phyloP scores from a whole-genome alignment of 768 basidiomycete genomes.

The Xanthoconium stramineum region DNA sequence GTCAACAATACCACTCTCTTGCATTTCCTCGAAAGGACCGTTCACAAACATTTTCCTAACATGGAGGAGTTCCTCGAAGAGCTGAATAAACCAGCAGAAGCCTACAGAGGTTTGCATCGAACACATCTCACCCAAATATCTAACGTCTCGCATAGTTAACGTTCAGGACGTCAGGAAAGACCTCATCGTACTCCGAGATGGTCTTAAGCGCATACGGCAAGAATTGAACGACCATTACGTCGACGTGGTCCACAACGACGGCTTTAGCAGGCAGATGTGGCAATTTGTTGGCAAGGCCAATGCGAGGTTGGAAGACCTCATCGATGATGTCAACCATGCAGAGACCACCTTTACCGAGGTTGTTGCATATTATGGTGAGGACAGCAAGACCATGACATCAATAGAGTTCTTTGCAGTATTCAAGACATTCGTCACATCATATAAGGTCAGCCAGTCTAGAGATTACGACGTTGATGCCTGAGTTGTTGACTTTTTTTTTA shows the following conservation, averaged over 20 bases:
- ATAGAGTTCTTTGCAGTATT: slow-evolving; percentile 96
- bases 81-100: slow-evolving; percentile 84
- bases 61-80: slow-evolving; percentile 90
- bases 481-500: slow-evolving; percentile 29
- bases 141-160: slow-evolving; percentile 57
- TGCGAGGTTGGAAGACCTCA: slow-evolving; percentile 73
- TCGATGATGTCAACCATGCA: slow-evolving; percentile 84
- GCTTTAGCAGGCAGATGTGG: slow-evolving; percentile 91
- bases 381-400: slow-evolving; percentile 80
- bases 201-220: slow-evolving; percentile 73
- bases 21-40: slow-evolving; percentile 89
- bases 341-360: slow-evolving; percentile 83
- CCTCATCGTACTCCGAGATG: slow-evolving; percentile 66
- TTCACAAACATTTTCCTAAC: slow-evolving; percentile 81
- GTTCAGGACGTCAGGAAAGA: slow-evolving; percentile 81
- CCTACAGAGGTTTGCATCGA: slow-evolving; percentile 73
- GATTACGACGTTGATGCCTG: not conserved
- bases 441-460: slow-evolving; percentile 51
- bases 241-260: slow-evolving; percentile 66
- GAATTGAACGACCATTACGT: slow-evolving; percentile 80
- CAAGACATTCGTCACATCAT: slow-evolving; percentile 95
- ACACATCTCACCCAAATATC: not conserved
- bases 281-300: slow-evolving; percentile 76
- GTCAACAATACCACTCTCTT: slow-evolving; percentile 90
- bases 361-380: slow-evolving; percentile 90